phyloP scores from a whole-genome alignment of 106 monocot species.

The Narthecium ossifragum region DNA sequence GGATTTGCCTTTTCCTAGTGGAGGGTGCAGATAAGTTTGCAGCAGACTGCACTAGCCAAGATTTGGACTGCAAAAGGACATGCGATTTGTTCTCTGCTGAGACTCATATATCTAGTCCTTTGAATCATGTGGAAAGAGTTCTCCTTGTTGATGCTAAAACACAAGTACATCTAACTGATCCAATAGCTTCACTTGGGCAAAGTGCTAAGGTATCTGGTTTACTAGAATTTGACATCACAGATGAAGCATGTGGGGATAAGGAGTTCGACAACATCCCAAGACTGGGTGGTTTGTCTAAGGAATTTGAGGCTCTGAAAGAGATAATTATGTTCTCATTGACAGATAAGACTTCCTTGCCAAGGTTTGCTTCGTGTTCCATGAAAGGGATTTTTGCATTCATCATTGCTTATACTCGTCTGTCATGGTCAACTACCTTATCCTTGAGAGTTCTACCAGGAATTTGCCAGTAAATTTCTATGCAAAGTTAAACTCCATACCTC shows the following conservation, averaged over 20 bases:
- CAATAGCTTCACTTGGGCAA: background rate
- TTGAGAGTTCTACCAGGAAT: too few relatives aligned
- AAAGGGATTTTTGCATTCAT: background rate
- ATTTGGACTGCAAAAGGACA: constrained; percentile 9
- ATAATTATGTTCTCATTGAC: constrained; percentile 67
- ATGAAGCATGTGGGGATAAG: constrained; percentile 8
- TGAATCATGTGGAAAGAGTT: constrained; percentile 1
- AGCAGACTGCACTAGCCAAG: constrained; percentile 3
- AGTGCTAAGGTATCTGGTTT: background rate
- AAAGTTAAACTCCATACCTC: too few relatives aligned
- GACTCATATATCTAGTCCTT: background rate
- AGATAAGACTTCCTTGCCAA: constrained; percentile 33
- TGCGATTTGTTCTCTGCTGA: background rate
- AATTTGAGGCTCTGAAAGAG: constrained; percentile 62
- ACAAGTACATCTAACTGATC: constrained; percentile 39
- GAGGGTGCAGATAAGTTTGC: constrained; percentile 17
- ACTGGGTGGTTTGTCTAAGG: constrained; percentile 85
- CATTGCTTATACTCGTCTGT: background rate
- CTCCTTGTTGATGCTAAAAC: constrained; percentile 38
- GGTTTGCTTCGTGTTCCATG: constrained; percentile 22
- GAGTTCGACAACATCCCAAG: constrained; percentile 20
- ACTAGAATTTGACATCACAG: background rate
- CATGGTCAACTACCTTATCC: too few relatives aligned
- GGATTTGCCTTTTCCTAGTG: constrained; percentile 45
- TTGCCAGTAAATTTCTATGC: too few relatives aligned